Evolutionary conservation across 2,329 filamentous ascomycete genomes (phyloP).

Genomic region (Verticillium nonalfalfae): DNA sequence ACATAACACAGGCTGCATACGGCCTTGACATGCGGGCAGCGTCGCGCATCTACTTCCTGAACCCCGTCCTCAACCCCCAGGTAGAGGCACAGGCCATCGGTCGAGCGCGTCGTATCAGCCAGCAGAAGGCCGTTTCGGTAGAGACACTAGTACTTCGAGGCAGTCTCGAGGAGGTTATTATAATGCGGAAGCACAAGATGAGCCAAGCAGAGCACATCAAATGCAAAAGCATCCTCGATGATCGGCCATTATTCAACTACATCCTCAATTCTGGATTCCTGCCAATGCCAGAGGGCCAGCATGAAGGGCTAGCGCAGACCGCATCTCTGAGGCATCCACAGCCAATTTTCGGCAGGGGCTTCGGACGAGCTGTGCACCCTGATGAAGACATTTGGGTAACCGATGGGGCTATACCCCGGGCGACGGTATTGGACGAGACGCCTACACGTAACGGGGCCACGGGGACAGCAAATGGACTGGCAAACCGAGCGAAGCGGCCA

Average conservation of each 20-base stretch:
- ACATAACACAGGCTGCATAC: constrained; percentile 81
- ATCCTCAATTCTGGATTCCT: constrained; percentile 46
- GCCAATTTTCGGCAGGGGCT: constrained; percentile 44
- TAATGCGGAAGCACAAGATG: constrained; percentile 69
- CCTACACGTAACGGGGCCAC: neutral
- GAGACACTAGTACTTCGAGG: constrained; percentile 77
- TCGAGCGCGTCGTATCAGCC: constrained; percentile 80
- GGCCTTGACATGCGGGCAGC: constrained; percentile 81
- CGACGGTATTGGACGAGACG: neutral
- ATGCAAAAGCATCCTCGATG: constrained; percentile 51
- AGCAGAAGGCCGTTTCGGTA: constrained; percentile 70
- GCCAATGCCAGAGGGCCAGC: constrained; percentile 17
- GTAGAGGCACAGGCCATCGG: constrained; percentile 90
- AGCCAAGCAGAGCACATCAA: constrained; percentile 56
- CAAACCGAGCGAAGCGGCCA: neutral
- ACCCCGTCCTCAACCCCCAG: constrained; percentile 77
- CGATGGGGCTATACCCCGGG: neutral
- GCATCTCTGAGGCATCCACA: constrained; percentile 36
- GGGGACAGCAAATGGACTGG: neutral
- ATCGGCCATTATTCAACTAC: constrained; percentile 52
- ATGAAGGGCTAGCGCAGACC: constrained; percentile 39
- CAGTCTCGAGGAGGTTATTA: constrained; percentile 80
- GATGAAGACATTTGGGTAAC: constrained; percentile 29
- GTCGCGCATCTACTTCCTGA: constrained; percentile 83
- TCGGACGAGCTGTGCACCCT: constrained; percentile 33